phyloP scores from a whole-genome alignment of 2,329 filamentous ascomycete species.

The Aspergillus versicolor region DNA sequence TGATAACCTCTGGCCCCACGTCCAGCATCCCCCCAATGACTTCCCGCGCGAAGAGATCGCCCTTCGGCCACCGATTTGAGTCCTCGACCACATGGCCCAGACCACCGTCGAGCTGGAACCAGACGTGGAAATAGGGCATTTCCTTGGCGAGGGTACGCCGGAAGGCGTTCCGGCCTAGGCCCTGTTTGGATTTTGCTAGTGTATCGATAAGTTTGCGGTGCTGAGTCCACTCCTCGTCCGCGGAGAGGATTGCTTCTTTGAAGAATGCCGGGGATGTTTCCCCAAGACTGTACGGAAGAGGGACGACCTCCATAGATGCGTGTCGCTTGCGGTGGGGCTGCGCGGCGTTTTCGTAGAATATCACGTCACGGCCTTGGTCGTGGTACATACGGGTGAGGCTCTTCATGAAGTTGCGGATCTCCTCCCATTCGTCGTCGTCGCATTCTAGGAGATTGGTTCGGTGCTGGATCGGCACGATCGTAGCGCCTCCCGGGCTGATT shows the following conservation, averaged over 20 bases:
- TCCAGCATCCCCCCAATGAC: conserved; percentile 91
- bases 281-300: conserved; percentile 86
- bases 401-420: conserved; percentile 99
- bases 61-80: conserved; percentile 76
- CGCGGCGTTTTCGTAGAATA: conserved; percentile 98
- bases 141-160: conserved; percentile 82
- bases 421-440: conserved; percentile 99
- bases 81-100: conserved; percentile 93
- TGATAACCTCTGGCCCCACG: conserved; percentile 75
- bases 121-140: conserved; percentile 98
- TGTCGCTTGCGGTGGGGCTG: conserved; percentile 74
- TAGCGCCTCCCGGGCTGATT: conserved; percentile 75
- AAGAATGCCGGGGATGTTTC: conserved; percentile 94
- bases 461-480: conserved; percentile 87
- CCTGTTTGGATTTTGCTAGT: conserved; percentile 54
- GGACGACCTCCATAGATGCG: conserved; percentile 80
- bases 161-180: conserved; percentile 78
- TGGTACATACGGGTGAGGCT: conserved; percentile 90
- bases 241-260: conserved; percentile 82
- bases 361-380: conserved; percentile 83
- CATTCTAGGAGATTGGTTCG: conserved; percentile 90
- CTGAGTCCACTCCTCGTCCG: conserved; percentile 93
- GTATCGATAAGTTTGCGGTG: conserved; percentile 96
- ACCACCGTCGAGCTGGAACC: conserved; percentile 90
- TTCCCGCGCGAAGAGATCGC: conserved; percentile 90